Percentiles rank a stretch among this genome's conserved stretches.
Evolutionary conservation across 768 basidiomycete species (phyloP).

Genomic region (Boletus reticulatus): DNA sequence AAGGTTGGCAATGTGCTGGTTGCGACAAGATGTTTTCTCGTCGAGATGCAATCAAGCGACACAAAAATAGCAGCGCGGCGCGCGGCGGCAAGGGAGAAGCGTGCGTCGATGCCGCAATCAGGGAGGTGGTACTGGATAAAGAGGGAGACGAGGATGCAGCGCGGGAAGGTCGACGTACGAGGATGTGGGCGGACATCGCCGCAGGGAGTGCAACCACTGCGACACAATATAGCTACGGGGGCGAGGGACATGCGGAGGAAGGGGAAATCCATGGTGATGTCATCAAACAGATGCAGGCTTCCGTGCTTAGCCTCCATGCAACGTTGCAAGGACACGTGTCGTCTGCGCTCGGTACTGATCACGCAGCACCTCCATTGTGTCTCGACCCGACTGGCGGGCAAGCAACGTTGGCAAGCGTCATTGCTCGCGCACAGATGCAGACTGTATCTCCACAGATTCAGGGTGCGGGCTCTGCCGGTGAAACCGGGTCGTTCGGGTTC

Average conservation of each 20-base stretch:
- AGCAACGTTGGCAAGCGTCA: constrained; percentile 68
- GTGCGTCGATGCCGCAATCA: constrained; percentile 57
- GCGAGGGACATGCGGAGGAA: constrained; percentile 46
- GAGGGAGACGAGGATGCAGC: constrained; percentile 37
- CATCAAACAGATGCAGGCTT: constrained; percentile 48
- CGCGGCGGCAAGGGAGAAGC: constrained; percentile 49
- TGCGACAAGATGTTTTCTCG: constrained; percentile 74
- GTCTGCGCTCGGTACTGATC: constrained; percentile 46
- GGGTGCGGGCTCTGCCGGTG: constrained; percentile 1
- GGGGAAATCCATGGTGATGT: constrained; percentile 55
- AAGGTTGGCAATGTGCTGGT: constrained; percentile 70
- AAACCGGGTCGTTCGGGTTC: constrained; percentile 3
- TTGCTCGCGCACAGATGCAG: constrained; percentile 66
- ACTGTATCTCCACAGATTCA: constrained; percentile 29
- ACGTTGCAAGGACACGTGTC: constrained; percentile 59
- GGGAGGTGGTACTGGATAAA: constrained; percentile 53
- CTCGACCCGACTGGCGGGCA: constrained; percentile 54
- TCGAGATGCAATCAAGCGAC: constrained; percentile 78
- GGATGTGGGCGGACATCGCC: constrained; percentile 63
- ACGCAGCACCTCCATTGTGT: constrained; percentile 28
- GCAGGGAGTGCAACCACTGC: constrained; percentile 30
- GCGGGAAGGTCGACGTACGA: constrained; percentile 58
- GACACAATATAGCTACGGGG: constrained; percentile 11
- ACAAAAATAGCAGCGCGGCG: constrained; percentile 58
- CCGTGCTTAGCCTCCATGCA: constrained; percentile 53